These are phyloP conservation scores for Neofusicoccum laricinum DNA, from an alignment of 2,329 filamentous ascomycete species.

Conservation along the genomic window DNA sequence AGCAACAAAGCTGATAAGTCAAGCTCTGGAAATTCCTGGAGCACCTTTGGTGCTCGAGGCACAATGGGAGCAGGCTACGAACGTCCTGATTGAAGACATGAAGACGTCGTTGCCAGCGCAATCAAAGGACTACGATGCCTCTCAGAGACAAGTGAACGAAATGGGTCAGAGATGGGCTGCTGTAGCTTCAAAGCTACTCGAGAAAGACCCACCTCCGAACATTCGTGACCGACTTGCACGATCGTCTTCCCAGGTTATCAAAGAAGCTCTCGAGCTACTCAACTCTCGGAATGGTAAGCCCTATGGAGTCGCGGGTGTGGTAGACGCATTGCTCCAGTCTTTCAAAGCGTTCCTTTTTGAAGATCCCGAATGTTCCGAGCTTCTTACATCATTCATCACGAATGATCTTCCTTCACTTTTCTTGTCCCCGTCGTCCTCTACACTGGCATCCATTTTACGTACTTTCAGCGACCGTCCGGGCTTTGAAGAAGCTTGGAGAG, in stretches of 20 bases:
- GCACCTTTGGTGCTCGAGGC: conserved; percentile 51
- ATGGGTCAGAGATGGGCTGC: conserved; percentile 67
- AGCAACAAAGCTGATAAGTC: conserved; percentile 36
- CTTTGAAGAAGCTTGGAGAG: conserved; percentile 32
- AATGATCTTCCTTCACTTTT: conserved; percentile 59
- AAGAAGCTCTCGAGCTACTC: conserved; percentile 50
- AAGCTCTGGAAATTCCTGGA: conserved; percentile 40
- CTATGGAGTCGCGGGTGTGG: conserved; percentile 59
- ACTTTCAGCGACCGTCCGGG: conserved; percentile 34
- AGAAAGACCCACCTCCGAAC: background rate
- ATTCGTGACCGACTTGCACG: conserved; percentile 25
- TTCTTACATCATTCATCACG: conserved; percentile 47
- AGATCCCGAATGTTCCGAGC: conserved; percentile 42
- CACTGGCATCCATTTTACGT: conserved; percentile 65
- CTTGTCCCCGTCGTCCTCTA: conserved; percentile 64
- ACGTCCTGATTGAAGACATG: conserved; percentile 63
- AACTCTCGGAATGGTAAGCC: conserved; percentile 61
- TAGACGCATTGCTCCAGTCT: conserved; percentile 52
- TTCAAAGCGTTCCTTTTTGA: conserved; percentile 41
- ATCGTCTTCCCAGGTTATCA: conserved; percentile 43
- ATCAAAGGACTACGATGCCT: conserved; percentile 70
- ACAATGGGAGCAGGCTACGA: conserved; percentile 63
- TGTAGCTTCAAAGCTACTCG: conserved; percentile 30
- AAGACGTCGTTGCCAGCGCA: conserved; percentile 77
- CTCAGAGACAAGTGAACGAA: conserved; percentile 66